Evolutionary conservation across 257 asterid genomes (phyloP).

Genomic region (Phtheirospermum japonicum): DNA sequence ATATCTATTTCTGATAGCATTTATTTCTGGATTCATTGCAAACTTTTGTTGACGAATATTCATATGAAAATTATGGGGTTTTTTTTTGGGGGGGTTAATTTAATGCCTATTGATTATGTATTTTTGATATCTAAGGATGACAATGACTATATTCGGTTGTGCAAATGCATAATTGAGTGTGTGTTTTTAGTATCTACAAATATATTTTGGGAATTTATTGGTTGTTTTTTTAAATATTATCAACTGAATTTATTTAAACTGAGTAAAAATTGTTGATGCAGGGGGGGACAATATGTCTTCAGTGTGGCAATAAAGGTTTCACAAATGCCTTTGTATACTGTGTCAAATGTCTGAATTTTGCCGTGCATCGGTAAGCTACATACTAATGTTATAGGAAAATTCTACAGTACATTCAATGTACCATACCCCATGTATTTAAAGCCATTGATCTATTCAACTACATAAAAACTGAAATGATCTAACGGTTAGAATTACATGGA

Average conservation of each 20-base stretch:
- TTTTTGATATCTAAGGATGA: neutral
- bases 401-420: no score
- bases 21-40: constrained; percentile 8
- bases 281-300: constrained; percentile 56
- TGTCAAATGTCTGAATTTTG: constrained; percentile 46
- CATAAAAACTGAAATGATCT: no score
- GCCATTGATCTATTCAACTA: no score
- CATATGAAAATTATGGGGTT: neutral
- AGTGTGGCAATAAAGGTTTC: constrained; percentile 62
- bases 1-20: neutral
- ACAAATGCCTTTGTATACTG: constrained; percentile 55
- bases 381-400: constrained; percentile 1
- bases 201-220: neutral
- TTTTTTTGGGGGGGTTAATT: neutral
- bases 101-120: neutral
- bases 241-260: neutral
- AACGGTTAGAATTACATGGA: no score
- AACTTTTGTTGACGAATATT: neutral
- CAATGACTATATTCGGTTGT: neutral
- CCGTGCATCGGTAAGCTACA: constrained; percentile 62
- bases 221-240: neutral
- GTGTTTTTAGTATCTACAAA: neutral
- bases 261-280: constrained; percentile 32
- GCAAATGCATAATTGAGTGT: neutral
- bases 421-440: no score